Evolutionary conservation across 1,284 basidiomycete species (phyloP).

Genomic region (Afroboletus lepidellus): DNA sequence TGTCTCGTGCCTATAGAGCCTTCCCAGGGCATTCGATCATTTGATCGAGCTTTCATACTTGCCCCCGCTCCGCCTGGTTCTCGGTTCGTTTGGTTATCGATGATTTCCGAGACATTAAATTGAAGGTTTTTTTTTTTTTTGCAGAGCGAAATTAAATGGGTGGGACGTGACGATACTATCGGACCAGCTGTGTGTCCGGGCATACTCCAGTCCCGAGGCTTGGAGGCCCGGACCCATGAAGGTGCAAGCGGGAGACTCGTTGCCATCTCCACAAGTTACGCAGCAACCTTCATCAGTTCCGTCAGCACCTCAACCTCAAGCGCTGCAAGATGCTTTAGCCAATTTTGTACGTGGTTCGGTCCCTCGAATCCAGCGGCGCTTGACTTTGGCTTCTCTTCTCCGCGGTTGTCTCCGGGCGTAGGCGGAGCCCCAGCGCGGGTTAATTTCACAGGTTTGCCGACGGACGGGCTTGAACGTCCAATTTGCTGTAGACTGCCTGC

Average conservation of each 20-base stretch:
- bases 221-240: slow-evolving; percentile 73
- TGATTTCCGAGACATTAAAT: background rate
- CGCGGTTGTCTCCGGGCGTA: slow-evolving; percentile 30
- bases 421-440: slow-evolving; percentile 65
- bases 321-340: slow-evolving; percentile 49
- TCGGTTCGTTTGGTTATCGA: slow-evolving; percentile 50
- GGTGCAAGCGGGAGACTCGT: slow-evolving; percentile 50
- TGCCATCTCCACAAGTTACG: slow-evolving; percentile 19
- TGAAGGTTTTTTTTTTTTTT: slow-evolving; percentile 6
- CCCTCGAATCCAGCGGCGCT: slow-evolving; percentile 1
- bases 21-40: slow-evolving; percentile 78
- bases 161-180: slow-evolving; percentile 92
- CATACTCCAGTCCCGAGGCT: slow-evolving; percentile 79
- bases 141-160: slow-evolving; percentile 74
- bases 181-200: slow-evolving; percentile 82
- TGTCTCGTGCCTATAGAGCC: slow-evolving; percentile 41
- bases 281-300: slow-evolving; percentile 25
- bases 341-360: slow-evolving; percentile 50
- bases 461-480: slow-evolving; percentile 74
- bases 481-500: slow-evolving; percentile 79
- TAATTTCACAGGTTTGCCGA: slow-evolving; percentile 66
- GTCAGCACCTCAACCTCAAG: slow-evolving; percentile 29
- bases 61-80: slow-evolving; percentile 80
- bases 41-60: slow-evolving; percentile 90
- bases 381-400: slow-evolving; percentile 8